Percentiles rank a stretch among this genome's conserved stretches.
These are phyloP conservation scores for Gleditsia sinensis DNA, from an alignment of 306 rosid species.

Conservation along the genomic window DNA sequence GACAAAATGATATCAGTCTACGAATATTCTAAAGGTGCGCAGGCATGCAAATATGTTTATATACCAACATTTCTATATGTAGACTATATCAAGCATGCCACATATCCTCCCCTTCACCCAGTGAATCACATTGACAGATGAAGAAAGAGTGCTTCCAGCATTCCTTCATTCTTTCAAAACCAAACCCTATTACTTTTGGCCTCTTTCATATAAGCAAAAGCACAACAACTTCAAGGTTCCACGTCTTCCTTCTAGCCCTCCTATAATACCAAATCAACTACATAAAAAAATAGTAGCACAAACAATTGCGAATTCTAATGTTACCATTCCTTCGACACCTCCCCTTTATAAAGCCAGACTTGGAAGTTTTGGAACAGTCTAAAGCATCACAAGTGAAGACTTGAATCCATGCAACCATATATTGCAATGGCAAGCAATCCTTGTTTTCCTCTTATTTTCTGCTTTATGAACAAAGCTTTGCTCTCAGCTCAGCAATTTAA, in stretches of 20 bases:
- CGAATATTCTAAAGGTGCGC: neutral
- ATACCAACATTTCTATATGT: neutral
- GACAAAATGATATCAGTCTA: neutral
- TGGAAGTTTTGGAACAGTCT: neutral
- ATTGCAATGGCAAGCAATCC: neutral
- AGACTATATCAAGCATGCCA: neutral
- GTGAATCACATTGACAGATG: neutral
- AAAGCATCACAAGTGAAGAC: neutral
- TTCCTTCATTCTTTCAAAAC: neutral
- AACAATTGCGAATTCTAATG: neutral
- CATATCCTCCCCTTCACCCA: too few species aligned
- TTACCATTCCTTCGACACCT: neutral
- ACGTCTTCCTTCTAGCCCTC: neutral
- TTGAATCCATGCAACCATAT: neutral
- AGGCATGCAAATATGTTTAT: too few species aligned
- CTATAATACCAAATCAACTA: neutral
- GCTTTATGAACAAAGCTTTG: neutral
- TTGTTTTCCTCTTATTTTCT: neutral
- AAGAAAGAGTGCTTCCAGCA: neutral
- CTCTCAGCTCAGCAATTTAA: constrained; percentile 5
- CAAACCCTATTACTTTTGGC: neutral
- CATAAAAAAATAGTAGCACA: neutral
- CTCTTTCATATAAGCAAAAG: neutral
- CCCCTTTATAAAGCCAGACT: neutral
- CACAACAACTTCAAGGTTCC: neutral